Percentiles rank a stretch among this genome's conserved stretches.
Evolutionary conservation across 2,329 filamentous ascomycete genomes (phyloP).

Genomic region (Purpureocillium lavendulum): DNA sequence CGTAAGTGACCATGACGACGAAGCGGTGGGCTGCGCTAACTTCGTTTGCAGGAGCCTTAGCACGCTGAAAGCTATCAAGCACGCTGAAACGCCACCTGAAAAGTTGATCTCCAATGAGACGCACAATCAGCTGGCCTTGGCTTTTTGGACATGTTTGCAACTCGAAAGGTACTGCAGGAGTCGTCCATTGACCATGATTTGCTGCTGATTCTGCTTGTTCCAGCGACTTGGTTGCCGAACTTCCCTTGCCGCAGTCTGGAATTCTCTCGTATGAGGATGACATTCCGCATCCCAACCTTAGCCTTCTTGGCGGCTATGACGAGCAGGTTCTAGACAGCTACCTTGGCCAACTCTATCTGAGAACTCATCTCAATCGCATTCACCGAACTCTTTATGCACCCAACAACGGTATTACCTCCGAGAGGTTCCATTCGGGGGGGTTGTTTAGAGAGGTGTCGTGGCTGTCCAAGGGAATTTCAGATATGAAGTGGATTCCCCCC

Average conservation of each 20-base stretch:
- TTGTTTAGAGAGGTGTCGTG: slow-evolving; percentile 38
- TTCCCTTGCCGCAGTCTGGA: slow-evolving; percentile 54
- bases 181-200: neutral
- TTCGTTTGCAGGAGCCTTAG: slow-evolving; percentile 45
- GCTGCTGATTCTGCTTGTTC: neutral
- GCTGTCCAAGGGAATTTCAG: slow-evolving; percentile 33
- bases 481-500: slow-evolving; percentile 37
- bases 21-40: too few species aligned
- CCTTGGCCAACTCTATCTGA: slow-evolving; percentile 52
- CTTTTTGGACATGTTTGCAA: slow-evolving; percentile 91
- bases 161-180: slow-evolving; percentile 61
- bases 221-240: slow-evolving; percentile 85
- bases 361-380: slow-evolving; percentile 56
- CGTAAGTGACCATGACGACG: slow-evolving; percentile 42
- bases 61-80: too few species aligned
- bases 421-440: slow-evolving; percentile 13
- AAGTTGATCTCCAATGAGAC: too few species aligned
- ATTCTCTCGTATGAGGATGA: slow-evolving; percentile 53
- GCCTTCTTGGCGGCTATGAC: slow-evolving; percentile 32
- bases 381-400: slow-evolving; percentile 48
- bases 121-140: slow-evolving; percentile 59
- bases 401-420: slow-evolving; percentile 22
- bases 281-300: slow-evolving; percentile 58
- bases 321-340: slow-evolving; percentile 49
- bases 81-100: too few species aligned